These are phyloP conservation scores for Periconia digitata DNA, from an alignment of 2,329 filamentous ascomycete species.

Conservation along the genomic window DNA sequence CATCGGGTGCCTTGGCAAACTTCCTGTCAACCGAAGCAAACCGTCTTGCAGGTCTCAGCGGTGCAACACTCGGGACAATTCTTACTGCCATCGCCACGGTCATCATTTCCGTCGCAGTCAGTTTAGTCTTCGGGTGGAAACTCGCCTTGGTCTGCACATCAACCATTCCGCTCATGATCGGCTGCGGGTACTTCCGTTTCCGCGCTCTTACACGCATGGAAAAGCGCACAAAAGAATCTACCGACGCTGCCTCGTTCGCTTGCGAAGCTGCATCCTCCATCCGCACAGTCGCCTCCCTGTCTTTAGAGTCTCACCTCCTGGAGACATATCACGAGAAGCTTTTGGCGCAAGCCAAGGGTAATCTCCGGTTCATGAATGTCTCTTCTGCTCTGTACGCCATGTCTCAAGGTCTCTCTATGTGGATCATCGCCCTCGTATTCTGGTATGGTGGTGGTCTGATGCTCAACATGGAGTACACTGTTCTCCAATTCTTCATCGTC, in stretches of 20 bases:
- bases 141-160: conserved; percentile 80
- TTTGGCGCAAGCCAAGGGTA: conserved; percentile 66
- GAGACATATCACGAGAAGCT: conserved; percentile 71
- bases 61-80: conserved; percentile 83
- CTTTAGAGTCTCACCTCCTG: conserved; percentile 81
- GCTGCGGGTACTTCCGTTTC: conserved; percentile 84
- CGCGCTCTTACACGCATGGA: conserved; percentile 80
- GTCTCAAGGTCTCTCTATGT: conserved; percentile 72
- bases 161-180: conserved; percentile 75
- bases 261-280: conserved; percentile 94
- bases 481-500: conserved; percentile 92
- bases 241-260: conserved; percentile 80
- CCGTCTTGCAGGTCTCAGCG: conserved; percentile 84
- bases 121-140: conserved; percentile 81
- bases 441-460: conserved; percentile 42
- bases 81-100: conserved; percentile 79
- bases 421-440: conserved; percentile 41
- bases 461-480: conserved; percentile 53
- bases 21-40: conserved; percentile 74
- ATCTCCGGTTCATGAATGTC: conserved; percentile 72
- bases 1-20: conserved; percentile 79
- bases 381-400: conserved; percentile 80
- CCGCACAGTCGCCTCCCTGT: conserved; percentile 90
- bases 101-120: conserved; percentile 68
- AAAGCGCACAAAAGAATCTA: conserved; percentile 77